phyloP scores from a whole-genome alignment of 208 protist species.

The Crithidia thermophila region DNA sequence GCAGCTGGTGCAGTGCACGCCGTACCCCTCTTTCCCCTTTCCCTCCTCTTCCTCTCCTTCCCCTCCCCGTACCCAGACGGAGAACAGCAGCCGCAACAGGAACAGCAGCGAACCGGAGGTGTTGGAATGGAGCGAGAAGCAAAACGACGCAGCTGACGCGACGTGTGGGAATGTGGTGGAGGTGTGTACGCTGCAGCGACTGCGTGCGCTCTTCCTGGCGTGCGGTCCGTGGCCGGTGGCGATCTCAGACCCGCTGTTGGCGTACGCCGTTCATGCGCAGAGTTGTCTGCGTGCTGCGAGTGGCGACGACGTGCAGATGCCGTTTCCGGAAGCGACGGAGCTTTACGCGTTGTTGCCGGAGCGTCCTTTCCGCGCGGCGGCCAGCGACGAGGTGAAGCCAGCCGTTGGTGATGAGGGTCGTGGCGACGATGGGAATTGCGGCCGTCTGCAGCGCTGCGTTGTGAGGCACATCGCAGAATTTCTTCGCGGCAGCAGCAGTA shows the following conservation, averaged over 20 bases:
- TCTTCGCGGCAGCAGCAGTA: no score
- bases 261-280: constrained; percentile 12
- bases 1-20: constrained; percentile 14
- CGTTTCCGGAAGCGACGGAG: constrained; percentile 8
- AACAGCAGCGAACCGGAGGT: no score
- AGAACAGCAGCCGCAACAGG: no score
- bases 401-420: no score
- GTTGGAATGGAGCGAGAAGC: background rate
- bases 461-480: no score
- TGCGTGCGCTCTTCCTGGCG: constrained; percentile 17
- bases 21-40: no score
- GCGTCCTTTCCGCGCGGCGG: background rate
- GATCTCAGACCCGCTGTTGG: constrained; percentile 14
- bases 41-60: no score
- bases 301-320: background rate
- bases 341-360: background rate
- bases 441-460: no score
- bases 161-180: background rate
- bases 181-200: constrained; percentile 11
- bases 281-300: no score
- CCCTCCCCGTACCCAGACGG: no score
- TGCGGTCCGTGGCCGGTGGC: constrained; percentile 25
- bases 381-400: background rate
- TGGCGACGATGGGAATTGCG: no score
- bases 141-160: background rate